Evolutionary conservation across 2,329 filamentous ascomycete species (phyloP).

Genomic region (Neurospora sp.): DNA sequence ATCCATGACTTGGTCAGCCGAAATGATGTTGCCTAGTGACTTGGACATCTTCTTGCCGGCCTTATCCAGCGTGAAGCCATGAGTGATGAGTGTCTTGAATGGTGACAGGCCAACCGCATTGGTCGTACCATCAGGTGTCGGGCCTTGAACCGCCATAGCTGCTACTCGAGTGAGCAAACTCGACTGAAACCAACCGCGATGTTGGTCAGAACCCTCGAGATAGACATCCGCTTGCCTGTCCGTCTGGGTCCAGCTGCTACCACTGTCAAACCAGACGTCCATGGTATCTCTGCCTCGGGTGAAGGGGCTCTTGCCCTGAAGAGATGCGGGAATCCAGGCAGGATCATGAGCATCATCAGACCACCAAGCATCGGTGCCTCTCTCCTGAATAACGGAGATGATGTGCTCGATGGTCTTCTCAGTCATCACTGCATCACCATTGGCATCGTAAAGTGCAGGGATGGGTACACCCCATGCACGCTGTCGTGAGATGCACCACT

Average conservation of each 20-base stretch:
- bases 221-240: constrained; percentile 66
- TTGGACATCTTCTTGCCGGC: constrained; percentile 98
- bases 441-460: constrained; percentile 71
- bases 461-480: constrained; percentile 96
- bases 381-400: constrained; percentile 63
- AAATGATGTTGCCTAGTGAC: constrained; percentile 81
- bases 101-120: constrained; percentile 42
- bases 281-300: constrained; percentile 85
- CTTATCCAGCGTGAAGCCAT: constrained; percentile 87
- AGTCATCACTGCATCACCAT: constrained; percentile 68
- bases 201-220: constrained; percentile 89
- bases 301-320: constrained; percentile 47
- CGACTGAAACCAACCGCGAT: constrained; percentile 97
- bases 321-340: constrained; percentile 62
- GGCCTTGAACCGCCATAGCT: constrained; percentile 35
- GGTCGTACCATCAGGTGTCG: constrained; percentile 22
- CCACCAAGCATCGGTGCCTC: constrained; percentile 92
- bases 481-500: constrained; percentile 98
- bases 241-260: constrained; percentile 74
- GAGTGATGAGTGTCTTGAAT: constrained; percentile 84
- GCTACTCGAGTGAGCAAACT: constrained; percentile 82
- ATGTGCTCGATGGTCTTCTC: constrained; percentile 75
- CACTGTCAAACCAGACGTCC: constrained; percentile 99
- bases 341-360: constrained; percentile 66
- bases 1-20: constrained; percentile 74